Evolutionary conservation across 805 yeast genomes (phyloP).

Genomic region (Danielia oregonensis): DNA sequence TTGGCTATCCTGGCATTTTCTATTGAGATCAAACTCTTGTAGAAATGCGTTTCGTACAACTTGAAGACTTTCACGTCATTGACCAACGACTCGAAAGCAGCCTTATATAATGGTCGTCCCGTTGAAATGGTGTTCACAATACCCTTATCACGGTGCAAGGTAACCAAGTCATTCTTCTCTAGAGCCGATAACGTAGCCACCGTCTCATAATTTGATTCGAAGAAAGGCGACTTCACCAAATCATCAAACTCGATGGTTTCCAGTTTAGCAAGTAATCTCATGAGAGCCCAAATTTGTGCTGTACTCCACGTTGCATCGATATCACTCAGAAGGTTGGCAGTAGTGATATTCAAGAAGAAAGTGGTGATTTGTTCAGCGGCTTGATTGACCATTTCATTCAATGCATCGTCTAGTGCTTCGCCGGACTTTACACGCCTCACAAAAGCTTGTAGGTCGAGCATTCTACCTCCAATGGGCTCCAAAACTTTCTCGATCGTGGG

Average conservation of each 20-base stretch:
- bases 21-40: conserved; percentile 48
- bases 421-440: conserved; percentile 86
- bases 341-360: conserved; percentile 46
- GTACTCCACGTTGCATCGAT: conserved; percentile 51
- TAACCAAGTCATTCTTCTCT: conserved; percentile 75
- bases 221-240: conserved; percentile 54
- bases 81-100: conserved; percentile 71
- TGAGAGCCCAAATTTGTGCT: conserved; percentile 86
- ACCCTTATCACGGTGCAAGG: conserved; percentile 74
- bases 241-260: conserved; percentile 49
- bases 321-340: conserved; percentile 11
- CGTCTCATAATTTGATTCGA: conserved; percentile 50
- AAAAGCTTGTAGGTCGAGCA: conserved; percentile 89
- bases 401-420: conserved; percentile 73
- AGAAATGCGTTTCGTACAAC: conserved; percentile 61
- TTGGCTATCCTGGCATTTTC: conserved; percentile 61
- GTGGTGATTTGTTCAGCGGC: conserved; percentile 87
- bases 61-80: conserved; percentile 53
- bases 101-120: conserved; percentile 79
- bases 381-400: conserved; percentile 75
- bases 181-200: conserved; percentile 54
- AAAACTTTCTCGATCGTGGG: conserved; percentile 51
- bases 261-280: conserved; percentile 55
- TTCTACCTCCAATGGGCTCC: conserved; percentile 87
- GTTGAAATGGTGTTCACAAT: conserved; percentile 61